Base-by-base conservation (phyloP, 2,329 filamentous ascomycete genomes). In the Lecanosticta acicola region DNA sequence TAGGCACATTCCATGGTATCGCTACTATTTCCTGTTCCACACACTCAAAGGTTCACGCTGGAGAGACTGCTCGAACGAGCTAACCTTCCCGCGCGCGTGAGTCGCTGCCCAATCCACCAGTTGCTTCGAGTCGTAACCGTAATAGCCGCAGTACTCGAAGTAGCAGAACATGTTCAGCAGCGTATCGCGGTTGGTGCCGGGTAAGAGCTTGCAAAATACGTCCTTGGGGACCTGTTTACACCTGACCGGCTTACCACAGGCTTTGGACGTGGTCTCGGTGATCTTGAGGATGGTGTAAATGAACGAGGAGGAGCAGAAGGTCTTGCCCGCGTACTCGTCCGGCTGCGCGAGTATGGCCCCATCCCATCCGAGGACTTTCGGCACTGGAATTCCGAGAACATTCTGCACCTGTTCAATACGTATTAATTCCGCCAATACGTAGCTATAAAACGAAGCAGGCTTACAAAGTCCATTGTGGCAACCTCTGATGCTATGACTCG, bases 361-460 rank as follows among this genome's bases (percentile, higher is more conserved):
- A 45, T 51, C 59, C 55, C 53, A 61, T 4, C 46, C 39, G 20
- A 60, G 46, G 17, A 61, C 56, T 33, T 53, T 58, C 17, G 54
- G 59, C 10, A 59, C 53, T 9, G 57, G 60, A 3, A 62, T 47
- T 3, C 50, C 46, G n/a, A 63, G 46, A 34, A 59, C 43, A 32
- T 44, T 49, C n/a, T 33, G 42, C 14, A 44, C 46, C 46, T 49
- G 38, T 39, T 41, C 13, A 10, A 18, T 18, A 19, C 21, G 4
- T 18, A 20, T 47, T 16, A 46, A 39, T 17, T 29, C 17, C 33
- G 32, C 24, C 24, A 10, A 41, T 34, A 16, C 14, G 7, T 9
- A 33, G 13, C 11, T 29, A 32, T n/a, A 11, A 33, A 33, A 14
- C 2, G n/a, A 41, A 18, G 20, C 11, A 7, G 24, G 11, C 40